Evolutionary conservation across 768 basidiomycete species (phyloP).

Genomic region (Suillus paluster): DNA sequence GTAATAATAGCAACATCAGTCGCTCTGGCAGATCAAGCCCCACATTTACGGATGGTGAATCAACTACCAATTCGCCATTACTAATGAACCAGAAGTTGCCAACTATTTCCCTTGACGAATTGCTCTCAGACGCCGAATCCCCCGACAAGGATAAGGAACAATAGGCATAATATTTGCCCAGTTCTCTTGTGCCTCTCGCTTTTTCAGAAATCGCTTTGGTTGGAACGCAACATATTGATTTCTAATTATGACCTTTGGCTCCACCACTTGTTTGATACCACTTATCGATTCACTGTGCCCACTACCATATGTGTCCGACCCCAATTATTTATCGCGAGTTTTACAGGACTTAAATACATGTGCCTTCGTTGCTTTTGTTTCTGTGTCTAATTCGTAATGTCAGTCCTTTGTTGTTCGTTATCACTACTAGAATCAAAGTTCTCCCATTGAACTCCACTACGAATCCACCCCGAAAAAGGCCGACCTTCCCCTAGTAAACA

Average conservation of each 20-base stretch:
- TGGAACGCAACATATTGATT: slow-evolving; percentile 14
- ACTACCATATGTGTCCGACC: not conserved
- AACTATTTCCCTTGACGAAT: slow-evolving; percentile 18
- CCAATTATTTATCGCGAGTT: not conserved
- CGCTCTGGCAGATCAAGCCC: slow-evolving; percentile 62
- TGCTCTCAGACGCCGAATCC: slow-evolving; percentile 16
- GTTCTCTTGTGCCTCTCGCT: not conserved
- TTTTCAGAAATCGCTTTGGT: not conserved
- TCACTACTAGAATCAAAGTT: slow-evolving; percentile 41
- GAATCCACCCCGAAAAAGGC: slow-evolving; percentile 67
- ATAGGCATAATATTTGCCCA: slow-evolving; percentile 8
- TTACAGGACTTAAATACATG: not conserved
- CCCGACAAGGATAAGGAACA: slow-evolving; percentile 37
- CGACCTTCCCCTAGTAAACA: slow-evolving; percentile 47
- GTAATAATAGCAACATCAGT: slow-evolving; percentile 25
- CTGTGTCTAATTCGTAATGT: slow-evolving; percentile 6
- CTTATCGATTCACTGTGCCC: not conserved
- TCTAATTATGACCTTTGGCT: slow-evolving; percentile 20
- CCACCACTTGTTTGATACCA: slow-evolving; percentile 17
- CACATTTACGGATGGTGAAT: slow-evolving; percentile 46
- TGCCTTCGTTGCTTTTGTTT: not conserved
- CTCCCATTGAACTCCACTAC: slow-evolving; percentile 57
- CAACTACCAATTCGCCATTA: slow-evolving; percentile 40
- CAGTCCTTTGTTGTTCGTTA: slow-evolving; percentile 9
- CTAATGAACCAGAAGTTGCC: slow-evolving; percentile 28